Conservation (phyloP, 2,329 filamentous ascomycete species). For the Ophiobolus disseminans region DNA sequence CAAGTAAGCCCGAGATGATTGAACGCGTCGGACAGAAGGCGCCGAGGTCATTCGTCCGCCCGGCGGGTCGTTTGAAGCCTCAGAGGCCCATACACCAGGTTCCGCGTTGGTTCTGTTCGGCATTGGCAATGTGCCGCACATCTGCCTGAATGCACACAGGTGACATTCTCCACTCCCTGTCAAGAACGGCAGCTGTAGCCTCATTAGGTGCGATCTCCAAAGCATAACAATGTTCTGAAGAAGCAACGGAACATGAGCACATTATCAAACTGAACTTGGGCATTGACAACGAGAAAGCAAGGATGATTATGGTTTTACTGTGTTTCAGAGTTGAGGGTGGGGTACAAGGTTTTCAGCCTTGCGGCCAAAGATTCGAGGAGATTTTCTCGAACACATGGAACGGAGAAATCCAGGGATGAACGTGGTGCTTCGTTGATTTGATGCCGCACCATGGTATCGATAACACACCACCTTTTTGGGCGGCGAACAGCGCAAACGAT, state of each 20-base stretch:
- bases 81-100: slow-evolving; percentile 19
- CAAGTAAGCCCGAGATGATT: slow-evolving; percentile 4
- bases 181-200: slow-evolving; percentile 20
- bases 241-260: slow-evolving; percentile 12
- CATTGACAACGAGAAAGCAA: slow-evolving; percentile 8
- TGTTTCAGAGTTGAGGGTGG: slow-evolving; percentile 10
- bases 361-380: slow-evolving; percentile 16
- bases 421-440: slow-evolving; percentile 3
- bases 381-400: slow-evolving; percentile 10
- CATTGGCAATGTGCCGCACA: slow-evolving; percentile 25
- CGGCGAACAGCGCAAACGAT: slow-evolving; percentile 17
- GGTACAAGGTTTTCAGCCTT: slow-evolving; percentile 16
- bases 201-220: slow-evolving; percentile 3
- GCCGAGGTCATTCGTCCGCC: slow-evolving; percentile 5
- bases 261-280: slow-evolving; percentile 5
- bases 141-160: slow-evolving; percentile 21
- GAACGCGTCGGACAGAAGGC: slow-evolving; percentile 12
- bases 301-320: slow-evolving; percentile 9
- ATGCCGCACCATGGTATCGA: slow-evolving; percentile 30
- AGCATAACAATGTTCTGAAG: slow-evolving; percentile 25
- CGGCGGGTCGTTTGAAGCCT: slow-evolving; percentile 18
- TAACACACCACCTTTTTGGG: slow-evolving; percentile 8
- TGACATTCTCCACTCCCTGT: slow-evolving; percentile 8
- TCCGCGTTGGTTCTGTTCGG: slow-evolving; percentile 15
- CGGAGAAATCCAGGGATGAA: slow-evolving; percentile 1